Percentiles rank a stretch among this genome's conserved stretches.
These are phyloP conservation scores for Carnegiea gigantea DNA, from an alignment of 179 eudicot genomes.

Conservation along the genomic window DNA sequence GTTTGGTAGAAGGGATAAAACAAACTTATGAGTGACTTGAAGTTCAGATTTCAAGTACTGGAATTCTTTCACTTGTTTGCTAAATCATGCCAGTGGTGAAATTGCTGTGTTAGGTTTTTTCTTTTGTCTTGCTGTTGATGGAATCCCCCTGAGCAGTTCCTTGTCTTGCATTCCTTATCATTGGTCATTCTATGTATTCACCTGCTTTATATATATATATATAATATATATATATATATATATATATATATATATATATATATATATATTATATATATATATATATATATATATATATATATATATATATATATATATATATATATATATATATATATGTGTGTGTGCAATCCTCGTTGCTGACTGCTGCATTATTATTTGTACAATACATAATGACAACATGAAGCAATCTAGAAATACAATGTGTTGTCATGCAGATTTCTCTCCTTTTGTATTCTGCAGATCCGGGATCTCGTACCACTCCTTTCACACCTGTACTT, in stretches of 20 bases:
- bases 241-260: background rate
- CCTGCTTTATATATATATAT: background rate
- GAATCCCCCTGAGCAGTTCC: background rate
- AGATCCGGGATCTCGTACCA: constrained; percentile 58
- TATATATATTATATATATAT: background rate
- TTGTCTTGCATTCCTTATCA: background rate
- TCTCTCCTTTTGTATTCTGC: constrained; percentile 24
- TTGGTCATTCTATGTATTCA: background rate
- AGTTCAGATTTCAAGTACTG: background rate
- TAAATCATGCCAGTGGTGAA: background rate
- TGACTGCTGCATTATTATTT: background rate
- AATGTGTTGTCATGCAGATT: background rate
- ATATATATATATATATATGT: background rate
- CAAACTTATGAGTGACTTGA: background rate
- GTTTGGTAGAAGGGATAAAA: background rate
- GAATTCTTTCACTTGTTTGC: background rate
- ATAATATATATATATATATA: background rate
- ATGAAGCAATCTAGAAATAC: background rate
- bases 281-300: background rate
- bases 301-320: background rate
- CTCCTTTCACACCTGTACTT: constrained; percentile 58
- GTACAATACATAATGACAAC: background rate
- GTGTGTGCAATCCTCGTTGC: background rate
- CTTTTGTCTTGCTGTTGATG: background rate
- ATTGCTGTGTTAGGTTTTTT: background rate